phyloP scores from a whole-genome alignment of 192 early-diverging fungal species.

The Spizellomyces punctatus region DNA sequence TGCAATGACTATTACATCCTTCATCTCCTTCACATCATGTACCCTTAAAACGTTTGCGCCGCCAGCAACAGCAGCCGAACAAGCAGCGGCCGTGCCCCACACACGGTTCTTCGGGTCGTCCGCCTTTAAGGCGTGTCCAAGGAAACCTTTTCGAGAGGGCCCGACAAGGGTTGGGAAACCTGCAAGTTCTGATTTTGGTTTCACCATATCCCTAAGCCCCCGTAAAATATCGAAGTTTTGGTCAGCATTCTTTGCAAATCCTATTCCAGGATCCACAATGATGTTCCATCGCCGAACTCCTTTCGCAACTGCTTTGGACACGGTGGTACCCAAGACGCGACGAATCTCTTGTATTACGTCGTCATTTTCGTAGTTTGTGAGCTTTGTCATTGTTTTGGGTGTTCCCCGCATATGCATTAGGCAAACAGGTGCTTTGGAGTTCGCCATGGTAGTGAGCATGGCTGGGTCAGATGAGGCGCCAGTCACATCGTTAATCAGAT shows the following conservation, averaged over 20 bases:
- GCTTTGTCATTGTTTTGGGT: conserved; percentile 80
- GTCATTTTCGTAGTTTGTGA: conserved; percentile 74
- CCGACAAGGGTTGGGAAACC: conserved; percentile 92
- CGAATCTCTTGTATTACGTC: conserved; percentile 73
- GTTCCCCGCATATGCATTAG: conserved; percentile 99
- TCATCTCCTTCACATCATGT: conserved; percentile 95
- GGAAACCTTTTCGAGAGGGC: conserved; percentile 89
- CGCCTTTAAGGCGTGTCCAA: conserved; percentile 71
- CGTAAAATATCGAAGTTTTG: conserved; percentile 89
- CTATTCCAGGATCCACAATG: conserved; percentile 94
- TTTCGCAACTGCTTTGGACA: conserved; percentile 69
- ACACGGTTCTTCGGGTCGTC: conserved; percentile 67
- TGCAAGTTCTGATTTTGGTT: conserved; percentile 31
- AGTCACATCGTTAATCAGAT: conserved; percentile 93
- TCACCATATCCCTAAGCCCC: conserved; percentile 59
- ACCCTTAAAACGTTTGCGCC: conserved; percentile 86
- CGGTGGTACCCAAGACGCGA: conserved; percentile 64
- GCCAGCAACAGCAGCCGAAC: conserved; percentile 77
- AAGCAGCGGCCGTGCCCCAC: conserved; percentile 90
- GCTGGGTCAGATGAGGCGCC: conserved; percentile 76
- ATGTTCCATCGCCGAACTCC: conserved; percentile 97
- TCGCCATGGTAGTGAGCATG: conserved; percentile 81
- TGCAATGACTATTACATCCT: conserved; percentile 81
- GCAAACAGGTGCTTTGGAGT: conserved; percentile 78
- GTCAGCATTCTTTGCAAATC: conserved; percentile 89